Evolutionary conservation across 2,329 filamentous ascomycete genomes (phyloP).

Genomic region (Sclerotinia spermophila): DNA sequence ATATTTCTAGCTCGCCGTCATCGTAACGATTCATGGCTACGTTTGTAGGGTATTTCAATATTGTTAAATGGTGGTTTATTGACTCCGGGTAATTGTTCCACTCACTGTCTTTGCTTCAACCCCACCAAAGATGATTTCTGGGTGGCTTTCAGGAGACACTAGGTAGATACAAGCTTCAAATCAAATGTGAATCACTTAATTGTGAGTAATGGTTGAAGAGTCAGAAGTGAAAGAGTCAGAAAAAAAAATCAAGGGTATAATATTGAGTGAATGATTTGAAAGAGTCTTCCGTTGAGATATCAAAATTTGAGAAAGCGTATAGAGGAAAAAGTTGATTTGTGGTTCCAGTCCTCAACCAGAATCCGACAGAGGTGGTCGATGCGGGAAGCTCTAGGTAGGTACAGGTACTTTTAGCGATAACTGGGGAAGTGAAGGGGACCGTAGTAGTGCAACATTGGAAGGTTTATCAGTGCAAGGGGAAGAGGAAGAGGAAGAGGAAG

Average conservation of each 20-base stretch:
- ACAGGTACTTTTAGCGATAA: slow-evolving; percentile 5
- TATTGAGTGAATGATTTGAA: not conserved
- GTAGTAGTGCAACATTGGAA: not conserved
- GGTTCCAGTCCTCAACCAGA: slow-evolving; percentile 2
- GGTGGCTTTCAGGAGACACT: not conserved
- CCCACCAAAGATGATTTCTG: slow-evolving; percentile 15
- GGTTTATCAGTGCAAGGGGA: not conserved
- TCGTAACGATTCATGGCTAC: slow-evolving; percentile 49
- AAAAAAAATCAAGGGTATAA: not conserved
- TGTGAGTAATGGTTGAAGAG: slow-evolving; percentile 5
- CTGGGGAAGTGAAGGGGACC: slow-evolving; percentile 9
- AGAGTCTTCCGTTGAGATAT: not conserved
- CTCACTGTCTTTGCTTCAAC: slow-evolving; percentile 12
- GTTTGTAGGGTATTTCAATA: not conserved
- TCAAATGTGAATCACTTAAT: not conserved
- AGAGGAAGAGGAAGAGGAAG: not conserved
- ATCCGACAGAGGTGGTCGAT: slow-evolving; percentile 5
- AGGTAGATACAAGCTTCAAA: not conserved
- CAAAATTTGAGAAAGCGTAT: not conserved
- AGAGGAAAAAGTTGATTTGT: slow-evolving; percentile 7
- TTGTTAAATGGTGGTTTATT: not conserved
- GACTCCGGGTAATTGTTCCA: slow-evolving; percentile 4
- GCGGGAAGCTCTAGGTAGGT: slow-evolving; percentile 1
- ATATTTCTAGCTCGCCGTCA: slow-evolving; percentile 80
- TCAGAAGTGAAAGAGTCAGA: not conserved